Base-by-base conservation (phyloP, 2,329 filamentous ascomycete genomes). In the Nemania sp. region DNA sequence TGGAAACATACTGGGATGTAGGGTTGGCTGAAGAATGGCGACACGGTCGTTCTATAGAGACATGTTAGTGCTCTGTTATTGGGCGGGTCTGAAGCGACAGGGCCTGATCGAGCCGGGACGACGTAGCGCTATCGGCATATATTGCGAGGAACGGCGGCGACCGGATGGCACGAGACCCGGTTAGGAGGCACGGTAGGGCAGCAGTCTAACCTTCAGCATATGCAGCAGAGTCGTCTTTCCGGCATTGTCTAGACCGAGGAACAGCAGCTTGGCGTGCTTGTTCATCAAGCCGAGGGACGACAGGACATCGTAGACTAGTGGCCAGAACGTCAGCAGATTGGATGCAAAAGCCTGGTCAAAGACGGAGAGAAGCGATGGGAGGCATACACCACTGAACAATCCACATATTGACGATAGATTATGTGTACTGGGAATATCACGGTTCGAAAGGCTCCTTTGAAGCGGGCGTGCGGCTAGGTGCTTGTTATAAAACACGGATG, bases 231-330 rank as follows among this genome's bases (percentile, higher is more conserved):
- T 96, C 49, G 91, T 96, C 82, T 96, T 96, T 76, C 91, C 91
- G 46, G 91, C 91, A 78, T 96, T 96, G 74, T 96, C 91, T 59
- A 96, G 86, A 66, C 91, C 91, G 61, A 96, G 85, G 78, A 96
- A 96, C 54, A 96, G 83, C 56, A 96, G 84, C 83, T 96, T 96
- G 69, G 91, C 91, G 75, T 96, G 90, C 83, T 96, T 96, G 84
- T 96, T 96, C 64, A 93, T 80, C 69, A 96, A 82, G 67, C 91
- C 91, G 61, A 96, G 82, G 62, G 86, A 90, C 68, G 91, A 89
- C 68, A 96, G 85, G 67, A 95, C 79, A 79, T 96, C 90, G 82
- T 90, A 96, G 77, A 96, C 91, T 91, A 64, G 72, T 49, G 34
- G 47, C 48, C 52, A 48, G 52, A 56, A 56, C 51, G 63, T 67